Evolutionary conservation across 2,329 filamentous ascomycete genomes (phyloP), one percentile per base, ranked within the genome.

Genomic region (Tolypocladium album): DNA sequence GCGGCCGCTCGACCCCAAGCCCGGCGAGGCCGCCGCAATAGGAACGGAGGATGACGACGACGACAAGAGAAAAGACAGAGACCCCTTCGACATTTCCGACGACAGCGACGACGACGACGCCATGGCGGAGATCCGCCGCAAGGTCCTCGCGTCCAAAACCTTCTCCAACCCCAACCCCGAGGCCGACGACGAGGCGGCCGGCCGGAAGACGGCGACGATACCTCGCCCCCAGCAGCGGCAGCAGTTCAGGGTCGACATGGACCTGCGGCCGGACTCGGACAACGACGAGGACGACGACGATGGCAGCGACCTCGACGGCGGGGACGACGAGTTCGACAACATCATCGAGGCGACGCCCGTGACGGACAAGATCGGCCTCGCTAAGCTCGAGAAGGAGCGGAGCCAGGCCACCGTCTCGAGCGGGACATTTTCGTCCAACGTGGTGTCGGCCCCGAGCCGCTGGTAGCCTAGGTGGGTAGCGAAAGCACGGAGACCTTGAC

Each of bases 341-440:
- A 95, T 99, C 72, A 96, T 97, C 69, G 86, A 92, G 66, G 93
- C 94, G 0, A 93, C 90, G 3, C 91, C 91, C 0, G 85, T 95
- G 22, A 97, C 92, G 0, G 93, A 97, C 71, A 84, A 88, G 59
- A 89, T 89, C 15, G 93, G 93, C 0, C 68, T 86, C 60, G 72
- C 74, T 2, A 82, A 76, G 71, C 71, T 86, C 50, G 81, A 85
- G 62, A 84, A 80, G 72, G 82, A 85, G 66, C 75, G 81, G 45
- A 73, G 77, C 7, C 75, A 73, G 59, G 77, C 77, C 2, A 76
- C 76, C 7, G 72, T 78, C 36, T 79, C 78, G 6, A 82, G 74
- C 20, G 76, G 74, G 63, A 81, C 80, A 0, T 84, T 83, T 62
- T 81, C 79, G 1, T 79, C 81, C 0, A 79, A 74, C 39, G 68